Evolutionary conservation across 2,329 filamentous ascomycete genomes (phyloP).

Genomic region (Dothidotthia symphoricarpi): DNA sequence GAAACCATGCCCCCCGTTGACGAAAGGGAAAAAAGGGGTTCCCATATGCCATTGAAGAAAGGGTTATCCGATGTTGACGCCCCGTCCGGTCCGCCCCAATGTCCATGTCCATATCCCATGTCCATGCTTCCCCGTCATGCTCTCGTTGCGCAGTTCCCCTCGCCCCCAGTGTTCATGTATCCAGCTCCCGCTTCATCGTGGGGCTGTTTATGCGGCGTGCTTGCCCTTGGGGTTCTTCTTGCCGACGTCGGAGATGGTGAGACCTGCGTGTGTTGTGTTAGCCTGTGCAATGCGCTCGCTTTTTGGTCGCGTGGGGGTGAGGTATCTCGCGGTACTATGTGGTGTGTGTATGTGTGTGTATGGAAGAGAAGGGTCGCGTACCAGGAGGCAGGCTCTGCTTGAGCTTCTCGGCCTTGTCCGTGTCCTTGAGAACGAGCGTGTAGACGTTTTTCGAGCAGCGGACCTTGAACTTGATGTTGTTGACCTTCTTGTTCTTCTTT

Average conservation of each 20-base stretch:
- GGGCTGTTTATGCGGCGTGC: constrained; percentile 38
- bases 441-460: constrained; percentile 95
- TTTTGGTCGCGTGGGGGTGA: neutral
- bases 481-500: constrained; percentile 86
- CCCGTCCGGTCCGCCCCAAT: constrained; percentile 23
- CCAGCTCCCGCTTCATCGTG: constrained; percentile 9
- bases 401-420: constrained; percentile 99
- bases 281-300: too few relatives aligned
- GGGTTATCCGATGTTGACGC: constrained; percentile 33
- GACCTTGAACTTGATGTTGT: constrained; percentile 99
- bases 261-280: constrained; percentile 44
- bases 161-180: constrained; percentile 5
- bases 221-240: constrained; percentile 63
- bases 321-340: neutral
- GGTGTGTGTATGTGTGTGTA: neutral
- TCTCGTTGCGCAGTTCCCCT: constrained; percentile 6
- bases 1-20: too few relatives aligned
- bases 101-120: too few relatives aligned
- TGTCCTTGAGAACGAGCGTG: constrained; percentile 97
- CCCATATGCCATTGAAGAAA: constrained; percentile 35
- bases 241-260: constrained; percentile 59
- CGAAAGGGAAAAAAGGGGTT: constrained; percentile 23
- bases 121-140: constrained; percentile 15
- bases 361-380: constrained; percentile 53
- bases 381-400: constrained; percentile 98